Base-by-base conservation (phyloP, 257 asterid species). In the Schizonepeta tenuifolia region DNA sequence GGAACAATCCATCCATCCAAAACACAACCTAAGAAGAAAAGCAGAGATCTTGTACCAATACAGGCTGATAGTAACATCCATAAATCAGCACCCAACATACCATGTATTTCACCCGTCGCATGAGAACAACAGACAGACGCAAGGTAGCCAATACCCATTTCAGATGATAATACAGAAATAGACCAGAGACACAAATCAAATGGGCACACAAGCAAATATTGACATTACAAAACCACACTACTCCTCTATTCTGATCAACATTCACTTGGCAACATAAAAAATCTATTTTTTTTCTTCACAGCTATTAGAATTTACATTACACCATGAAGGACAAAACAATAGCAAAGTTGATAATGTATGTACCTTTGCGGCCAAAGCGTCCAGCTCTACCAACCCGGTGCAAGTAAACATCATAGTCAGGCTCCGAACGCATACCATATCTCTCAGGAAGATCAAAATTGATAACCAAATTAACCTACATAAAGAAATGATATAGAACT, bases 371-470 rank as follows among this genome's bases (percentile, higher is more conserved):
- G 35, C 99, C 99, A 83, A 95, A 95, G 57, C 99, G 98, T 15
- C 99, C 99, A 1, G 99, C 99, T 85, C 99, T 84, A 65, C 99
- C 98, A 69, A 90, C 96, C 46, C 99, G 89, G 75, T 95, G 99
- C 81, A 95, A 79, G 86, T 91, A 95, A 36, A 90, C 91, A 83
- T 91, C 98, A 77, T 78, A 86, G 65, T 95, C 98, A 18, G 98
- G 97, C 67, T 90, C 93, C 5, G 89, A 67, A 12, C 77, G 89
- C 7, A 21, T 43, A 69, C 57, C 75, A 36, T 68, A 65, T 57
- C 67, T 80, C 77, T 83, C 88, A 1, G 99, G 99, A 65, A 89
- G 96, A 78, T 91, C 93, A 79, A 49, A 92, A 73, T 95, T 95
- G 75, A 95, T 91, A 7, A 95, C 98, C 95, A 95, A 78, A 82